Base-by-base conservation (phyloP, 345 rosid genomes). In the Adansonia digitata region DNA sequence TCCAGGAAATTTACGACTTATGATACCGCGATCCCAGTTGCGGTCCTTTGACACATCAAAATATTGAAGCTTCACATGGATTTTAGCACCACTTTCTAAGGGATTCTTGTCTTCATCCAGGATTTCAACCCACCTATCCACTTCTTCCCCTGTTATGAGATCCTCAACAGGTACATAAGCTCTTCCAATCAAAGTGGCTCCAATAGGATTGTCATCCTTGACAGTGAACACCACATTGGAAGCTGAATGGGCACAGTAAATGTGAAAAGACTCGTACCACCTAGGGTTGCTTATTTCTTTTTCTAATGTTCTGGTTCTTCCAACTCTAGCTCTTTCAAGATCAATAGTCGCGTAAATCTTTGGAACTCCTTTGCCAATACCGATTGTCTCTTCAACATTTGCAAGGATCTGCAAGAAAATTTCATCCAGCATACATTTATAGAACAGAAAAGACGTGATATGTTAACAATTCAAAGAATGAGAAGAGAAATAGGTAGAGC, bases 231-330 rank as follows among this genome's bases (percentile, higher is more conserved):
- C 69, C 27, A 93, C 89, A 81, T 93, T 74, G n/a, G 91, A 84
- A 78, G 99, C 96, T 85, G 78, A 45, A 83, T 95, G 99, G 64
- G 91, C 97, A 79, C 98, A 88, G 85, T 95, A 95, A 43, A 95
- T 88, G 79, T 93, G 98, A 77, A 95, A 95, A 18, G 97, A 95
- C 70, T 95, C 99, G 5, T 82, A 69, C 99, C 99, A 95, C 65
- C 84, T 85, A 24, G 98, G 99, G 52, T 82, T 90, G 20, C 71
- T 51, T 29, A 79, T 79, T 60, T 89, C 93, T 6, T 92, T 87
- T 81, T 79, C 86, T 13, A 95, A 63, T 40, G 79, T 82, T 70
- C 97, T 87, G 4, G 99, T 95, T 77, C 94, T 86, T 84, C 99
- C 99, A 78, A 90, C 97, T 81, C 99, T 88, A 61, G 98, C 97